A percentile compares a stretch with the other conserved stretches of the same genome.
These are phyloP conservation scores for Davidsoniella virescens DNA, from an alignment of 2,329 filamentous ascomycete species.

Conservation along the genomic window DNA sequence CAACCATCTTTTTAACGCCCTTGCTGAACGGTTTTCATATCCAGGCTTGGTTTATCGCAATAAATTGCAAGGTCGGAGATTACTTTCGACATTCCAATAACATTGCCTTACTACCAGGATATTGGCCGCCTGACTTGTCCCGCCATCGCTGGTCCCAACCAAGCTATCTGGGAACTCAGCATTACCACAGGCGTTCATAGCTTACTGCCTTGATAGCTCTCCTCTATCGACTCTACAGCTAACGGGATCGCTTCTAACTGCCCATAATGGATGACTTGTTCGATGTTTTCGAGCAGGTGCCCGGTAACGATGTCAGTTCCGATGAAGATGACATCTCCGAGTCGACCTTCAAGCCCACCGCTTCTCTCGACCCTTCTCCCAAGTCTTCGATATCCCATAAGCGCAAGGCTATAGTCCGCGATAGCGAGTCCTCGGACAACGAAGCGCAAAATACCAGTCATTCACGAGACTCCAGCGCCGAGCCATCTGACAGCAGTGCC, in stretches of 20 bases:
- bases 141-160: no score
- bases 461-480: constrained; percentile 16
- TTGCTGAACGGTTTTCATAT: no score
- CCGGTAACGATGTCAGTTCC: constrained; percentile 26
- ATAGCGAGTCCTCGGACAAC: not conserved
- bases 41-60: not conserved
- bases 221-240: not conserved
- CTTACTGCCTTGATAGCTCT: not conserved
- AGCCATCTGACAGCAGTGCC: constrained; percentile 22
- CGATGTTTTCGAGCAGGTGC: constrained; percentile 60
- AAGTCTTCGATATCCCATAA: constrained; percentile 15
- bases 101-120: not conserved
- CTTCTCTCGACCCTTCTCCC: not conserved
- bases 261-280: constrained; percentile 59
- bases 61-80: no score
- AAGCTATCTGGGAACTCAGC: no score
- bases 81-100: not conserved
- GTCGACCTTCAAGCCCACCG: not conserved
- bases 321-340: constrained; percentile 23
- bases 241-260: not conserved
- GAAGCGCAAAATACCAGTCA: not conserved
- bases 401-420: constrained; percentile 12
- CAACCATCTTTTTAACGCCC: no score
- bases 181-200: not conserved
- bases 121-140: not conserved